phyloP scores from a whole-genome alignment of 345 rosid species.

The Syzygium jambos region DNA sequence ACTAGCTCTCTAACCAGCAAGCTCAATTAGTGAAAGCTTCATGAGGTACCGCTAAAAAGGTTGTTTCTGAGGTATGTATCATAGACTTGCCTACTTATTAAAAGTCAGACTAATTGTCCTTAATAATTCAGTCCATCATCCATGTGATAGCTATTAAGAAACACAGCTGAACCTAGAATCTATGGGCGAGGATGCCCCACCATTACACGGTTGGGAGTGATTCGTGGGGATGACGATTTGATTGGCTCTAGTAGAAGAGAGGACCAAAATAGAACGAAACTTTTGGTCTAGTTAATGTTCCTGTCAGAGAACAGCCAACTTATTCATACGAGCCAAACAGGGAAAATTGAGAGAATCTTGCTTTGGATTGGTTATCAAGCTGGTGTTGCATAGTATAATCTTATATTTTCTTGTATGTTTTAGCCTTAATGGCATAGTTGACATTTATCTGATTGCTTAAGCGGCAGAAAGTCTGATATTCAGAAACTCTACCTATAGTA shows the following conservation, averaged over 20 bases:
- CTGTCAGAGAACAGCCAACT: background rate
- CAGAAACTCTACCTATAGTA: background rate
- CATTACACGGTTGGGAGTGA: background rate
- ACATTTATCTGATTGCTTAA: background rate
- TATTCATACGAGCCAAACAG: background rate
- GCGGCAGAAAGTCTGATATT: background rate
- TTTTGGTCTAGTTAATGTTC: background rate
- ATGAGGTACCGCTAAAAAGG: background rate
- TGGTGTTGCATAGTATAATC: background rate
- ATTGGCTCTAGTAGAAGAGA: background rate
- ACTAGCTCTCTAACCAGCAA: background rate
- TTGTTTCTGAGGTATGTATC: background rate
- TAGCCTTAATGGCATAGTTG: background rate
- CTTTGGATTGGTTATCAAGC: background rate
- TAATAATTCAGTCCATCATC: background rate
- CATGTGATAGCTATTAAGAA: background rate
- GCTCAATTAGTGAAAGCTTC: background rate
- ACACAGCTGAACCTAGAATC: background rate
- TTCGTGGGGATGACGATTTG: background rate
- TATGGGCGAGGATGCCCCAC: background rate
- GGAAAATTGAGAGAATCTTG: background rate
- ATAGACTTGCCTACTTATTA: background rate
- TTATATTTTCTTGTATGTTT: background rate
- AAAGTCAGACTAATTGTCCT: background rate
- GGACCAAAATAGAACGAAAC: background rate